Conservation (phyloP, 768 basidiomycete species). For the Pluteus cervinus region DNA sequence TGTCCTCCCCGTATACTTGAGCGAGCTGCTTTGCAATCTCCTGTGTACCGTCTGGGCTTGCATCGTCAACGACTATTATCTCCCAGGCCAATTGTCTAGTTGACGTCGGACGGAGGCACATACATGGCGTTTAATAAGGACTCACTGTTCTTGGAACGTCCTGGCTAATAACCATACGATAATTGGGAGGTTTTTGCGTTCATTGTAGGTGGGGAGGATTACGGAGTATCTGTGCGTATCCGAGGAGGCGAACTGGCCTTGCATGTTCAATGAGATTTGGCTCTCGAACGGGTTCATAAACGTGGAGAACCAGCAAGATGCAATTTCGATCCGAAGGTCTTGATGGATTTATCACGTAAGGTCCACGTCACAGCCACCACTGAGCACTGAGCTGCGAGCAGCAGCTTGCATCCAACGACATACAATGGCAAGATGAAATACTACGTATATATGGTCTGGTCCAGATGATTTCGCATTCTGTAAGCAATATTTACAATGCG, state of each 20-base stretch:
- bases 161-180: conserved; percentile 81
- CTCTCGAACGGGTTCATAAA: conserved; percentile 67
- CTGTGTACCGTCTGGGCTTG: conserved; percentile 89
- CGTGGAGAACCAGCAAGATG: too few species aligned
- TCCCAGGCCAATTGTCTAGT: conserved; percentile 75
- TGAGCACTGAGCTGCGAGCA: too few species aligned
- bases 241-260: conserved; percentile 45
- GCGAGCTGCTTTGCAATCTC: conserved; percentile 80
- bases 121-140: conserved; percentile 5
- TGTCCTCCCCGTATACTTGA: conserved; percentile 77
- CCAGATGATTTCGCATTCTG: too few species aligned
- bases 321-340: too few species aligned
- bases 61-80: conserved; percentile 87
- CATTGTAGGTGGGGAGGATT: conserved; percentile 92
- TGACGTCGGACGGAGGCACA: neutral
- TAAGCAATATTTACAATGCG: conserved; percentile 42
- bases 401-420: too few species aligned
- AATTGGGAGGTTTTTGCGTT: conserved; percentile 86
- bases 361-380: too few species aligned
- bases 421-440: too few species aligned
- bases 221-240: conserved; percentile 82
- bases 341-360: too few species aligned
- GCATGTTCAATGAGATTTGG: conserved; percentile 52
- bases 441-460: too few species aligned
- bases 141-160: conserved; percentile 73